Evolutionary conservation across 2,329 filamentous ascomycete species (phyloP).

Genomic region (Sphaerostilbella broomeana): DNA sequence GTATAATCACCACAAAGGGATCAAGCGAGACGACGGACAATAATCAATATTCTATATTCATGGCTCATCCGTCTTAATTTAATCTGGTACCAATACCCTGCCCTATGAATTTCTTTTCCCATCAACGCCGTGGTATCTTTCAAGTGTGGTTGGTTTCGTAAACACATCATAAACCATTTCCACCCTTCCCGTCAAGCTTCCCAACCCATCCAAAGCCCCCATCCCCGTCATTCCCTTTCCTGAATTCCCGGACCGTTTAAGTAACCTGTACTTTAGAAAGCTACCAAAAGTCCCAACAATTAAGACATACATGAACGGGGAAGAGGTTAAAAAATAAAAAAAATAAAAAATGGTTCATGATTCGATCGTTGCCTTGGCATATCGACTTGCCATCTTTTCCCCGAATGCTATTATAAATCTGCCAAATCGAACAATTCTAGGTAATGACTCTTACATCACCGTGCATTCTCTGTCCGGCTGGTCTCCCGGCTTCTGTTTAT

Average conservation of each 20-base stretch:
- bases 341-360: too few species aligned
- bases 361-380: too few species aligned
- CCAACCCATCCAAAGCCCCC: conserved; percentile 1
- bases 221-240: not conserved
- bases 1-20: too few species aligned
- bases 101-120: conserved; percentile 1
- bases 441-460: conserved; percentile 35
- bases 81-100: not conserved
- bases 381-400: not conserved
- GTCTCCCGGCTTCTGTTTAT: conserved; percentile 27
- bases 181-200: not conserved
- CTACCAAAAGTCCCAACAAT: too few species aligned
- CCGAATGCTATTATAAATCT: not conserved
- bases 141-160: too few species aligned
- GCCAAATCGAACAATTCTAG: not conserved
- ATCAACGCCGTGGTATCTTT: conserved; percentile 16
- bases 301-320: too few species aligned
- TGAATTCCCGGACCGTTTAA: too few species aligned
- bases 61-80: too few species aligned
- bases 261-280: too few species aligned
- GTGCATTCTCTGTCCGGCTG: conserved; percentile 42
- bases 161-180: not conserved
- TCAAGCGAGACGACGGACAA: too few species aligned
- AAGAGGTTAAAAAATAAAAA: too few species aligned
- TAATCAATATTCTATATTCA: not conserved